Base-by-base conservation (phyloP, 2,329 filamentous ascomycete species). In the Claviceps capensis region DNA sequence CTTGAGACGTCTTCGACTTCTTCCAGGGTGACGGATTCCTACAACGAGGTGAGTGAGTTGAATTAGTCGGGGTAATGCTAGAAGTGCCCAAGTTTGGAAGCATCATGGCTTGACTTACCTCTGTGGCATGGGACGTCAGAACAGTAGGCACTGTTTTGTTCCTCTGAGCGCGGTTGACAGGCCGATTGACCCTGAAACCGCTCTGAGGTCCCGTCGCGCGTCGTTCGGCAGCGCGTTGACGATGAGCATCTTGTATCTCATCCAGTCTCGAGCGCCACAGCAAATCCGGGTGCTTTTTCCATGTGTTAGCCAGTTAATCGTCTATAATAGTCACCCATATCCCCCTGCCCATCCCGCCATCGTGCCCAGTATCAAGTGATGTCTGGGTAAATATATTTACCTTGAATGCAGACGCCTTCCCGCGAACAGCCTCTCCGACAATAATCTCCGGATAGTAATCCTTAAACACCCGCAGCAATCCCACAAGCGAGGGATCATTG, bases 371-470 rank as follows among this genome's bases (percentile, higher is more conserved):
- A 5, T 42, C 8, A 14, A 22, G 5, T 42, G 3, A 8, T 22
- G 3, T 13, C 17, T 13, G 13, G 17, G 17, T 42, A 22, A 42
- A 19, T 9, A 1, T 17, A 3, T 23, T 38, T 62, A 78, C 77
- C 65, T 79, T 82, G 64, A 84, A 84, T 1, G 79, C 73, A 4
- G 78, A 77, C 1, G 80, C 79, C 54, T 77, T 76, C 40, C 79
- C 79, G 50, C 73, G 72, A 34, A 80, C 77, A 4, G 78, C 72
- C 56, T 85, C 83, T 22, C 84, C 86, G 14, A 91, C 77, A 54
- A 94, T 87, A 51, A 94, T 87, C 63, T 95, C 88, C 0, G 88
- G 88, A 61, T 91, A 94, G 66, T 91, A 94, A 63, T 91, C 88
- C 63, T 93, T 93, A 70, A 84, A 94, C n/a, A 91, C 81, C 52